Conservation (phyloP, 2,329 filamentous ascomycete genomes). For the Fusarium sp. region DNA sequence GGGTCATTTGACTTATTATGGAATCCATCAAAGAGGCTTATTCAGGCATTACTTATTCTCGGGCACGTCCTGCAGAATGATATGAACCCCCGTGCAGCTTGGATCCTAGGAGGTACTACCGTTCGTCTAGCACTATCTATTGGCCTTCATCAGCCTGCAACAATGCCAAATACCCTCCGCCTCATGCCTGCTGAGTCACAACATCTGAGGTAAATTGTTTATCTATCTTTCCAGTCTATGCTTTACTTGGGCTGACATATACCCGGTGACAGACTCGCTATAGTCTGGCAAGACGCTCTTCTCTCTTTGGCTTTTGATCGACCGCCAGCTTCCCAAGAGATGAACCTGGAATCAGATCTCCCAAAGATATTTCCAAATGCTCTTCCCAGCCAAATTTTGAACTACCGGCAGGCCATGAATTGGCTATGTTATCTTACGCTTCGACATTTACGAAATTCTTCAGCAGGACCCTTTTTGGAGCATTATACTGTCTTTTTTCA, state of each 20-base stretch:
- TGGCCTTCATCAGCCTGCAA: constrained; percentile 26
- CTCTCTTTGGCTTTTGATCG: constrained; percentile 40
- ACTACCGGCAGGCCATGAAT: constrained; percentile 36
- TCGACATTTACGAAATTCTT: neutral
- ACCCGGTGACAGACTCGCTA: constrained; percentile 12
- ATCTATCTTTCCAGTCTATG: fast-evolving
- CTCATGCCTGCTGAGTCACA: constrained; percentile 17
- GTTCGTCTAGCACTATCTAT: constrained; percentile 33
- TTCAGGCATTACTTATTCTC: constrained; percentile 40
- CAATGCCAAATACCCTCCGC: neutral
- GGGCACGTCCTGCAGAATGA: constrained; percentile 39
- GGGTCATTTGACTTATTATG: constrained; percentile 26
- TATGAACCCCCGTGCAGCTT: constrained; percentile 41
- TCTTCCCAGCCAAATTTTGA: neutral
- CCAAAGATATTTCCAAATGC: neutral
- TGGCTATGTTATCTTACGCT: constrained; percentile 33
- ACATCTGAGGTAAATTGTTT: constrained; percentile 13
- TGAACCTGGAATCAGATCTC: constrained; percentile 25
- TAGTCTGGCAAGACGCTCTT: constrained; percentile 41
- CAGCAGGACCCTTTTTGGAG: too few relatives aligned
- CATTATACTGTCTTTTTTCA: too few relatives aligned
- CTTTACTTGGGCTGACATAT: neutral
- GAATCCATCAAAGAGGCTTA: constrained; percentile 28
- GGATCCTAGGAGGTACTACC: constrained; percentile 39
- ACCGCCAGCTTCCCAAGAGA: constrained; percentile 29